Base-by-base conservation (phyloP, 495 filamentous ascomycete species). In the Aspergillus ellipticus region DNA sequence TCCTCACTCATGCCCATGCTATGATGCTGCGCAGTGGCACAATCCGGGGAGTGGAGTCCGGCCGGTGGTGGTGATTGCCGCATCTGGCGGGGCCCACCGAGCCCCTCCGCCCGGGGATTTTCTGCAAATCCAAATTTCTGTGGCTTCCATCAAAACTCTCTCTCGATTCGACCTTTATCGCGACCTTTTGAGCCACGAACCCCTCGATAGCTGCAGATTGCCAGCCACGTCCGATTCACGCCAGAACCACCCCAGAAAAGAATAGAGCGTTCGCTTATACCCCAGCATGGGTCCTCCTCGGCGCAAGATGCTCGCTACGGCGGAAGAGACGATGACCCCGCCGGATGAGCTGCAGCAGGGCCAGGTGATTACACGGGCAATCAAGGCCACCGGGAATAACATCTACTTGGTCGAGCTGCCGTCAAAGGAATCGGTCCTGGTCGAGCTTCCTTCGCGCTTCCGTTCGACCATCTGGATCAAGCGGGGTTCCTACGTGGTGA, bases 391-490 rank as follows among this genome's bases (percentile, higher is more conserved):
- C 56, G 94, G 94, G 54, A 96, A 95, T 71, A 92, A 86, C 66
- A 78, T 95, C 24, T 97, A 94, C 75, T 77, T 79, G 47, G 89
- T 90, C 49, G 79, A 84, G 56, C 68, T 88, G 24, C 84, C 84
- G 1, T 67, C 81, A 48, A 83, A 85, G 57, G 62, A 62, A 42
- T 63, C 73, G 17, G 56, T 69, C 50, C 74, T 96, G 5, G 87
- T 89, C 20, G 92, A 96, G 74, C 79, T 97, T 42, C 84, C 85
- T 3, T 68, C 88, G 0, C 81, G 85, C 8, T 97, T 97, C 65
- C 90, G 92, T 47, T 91, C 88, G 48, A 90, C 89, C 13, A 88
- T 97, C 57, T 96, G 91, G 89, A 86, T 97, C 65, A 89, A 86
- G 60, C 85, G 89, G 3, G 88, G 90, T 8, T 89, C 90, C 0